Percentiles rank a stretch among this genome's conserved stretches.
These are phyloP conservation scores for Pseudonectria buxi DNA, from an alignment of 2,329 filamentous ascomycete species.

Conservation along the genomic window DNA sequence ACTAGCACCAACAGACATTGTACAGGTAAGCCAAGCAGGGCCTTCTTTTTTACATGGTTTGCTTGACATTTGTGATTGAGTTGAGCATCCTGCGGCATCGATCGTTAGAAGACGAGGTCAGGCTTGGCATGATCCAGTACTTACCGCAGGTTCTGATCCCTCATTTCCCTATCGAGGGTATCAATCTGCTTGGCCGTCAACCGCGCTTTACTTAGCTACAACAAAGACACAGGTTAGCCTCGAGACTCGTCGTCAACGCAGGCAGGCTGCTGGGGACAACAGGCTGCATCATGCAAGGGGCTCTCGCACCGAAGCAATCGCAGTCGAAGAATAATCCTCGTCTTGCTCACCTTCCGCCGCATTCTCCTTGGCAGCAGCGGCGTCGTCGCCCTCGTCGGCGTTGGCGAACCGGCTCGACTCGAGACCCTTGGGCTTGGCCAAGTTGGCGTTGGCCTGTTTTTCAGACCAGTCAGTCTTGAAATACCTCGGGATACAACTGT, in stretches of 20 bases:
- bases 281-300: constrained; percentile 39
- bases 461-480: constrained; percentile 3
- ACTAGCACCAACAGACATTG: too few relatives aligned
- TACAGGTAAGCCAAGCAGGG: not conserved
- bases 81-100: not conserved
- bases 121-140: constrained; percentile 20
- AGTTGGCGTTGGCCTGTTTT: constrained; percentile 38
- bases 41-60: not conserved
- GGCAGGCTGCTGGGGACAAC: constrained; percentile 13
- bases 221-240: constrained; percentile 13
- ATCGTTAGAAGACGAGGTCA: constrained; percentile 4
- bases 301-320: constrained; percentile 60
- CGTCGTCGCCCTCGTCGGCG: constrained; percentile 29
- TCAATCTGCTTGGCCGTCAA: constrained; percentile 43
- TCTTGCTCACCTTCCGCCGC: constrained; percentile 52
- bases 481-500: not conserved
- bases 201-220: constrained; percentile 39
- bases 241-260: not conserved
- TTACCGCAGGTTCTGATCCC: constrained; percentile 45
- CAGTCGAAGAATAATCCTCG: constrained; percentile 57
- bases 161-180: constrained; percentile 50
- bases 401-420: constrained; percentile 48
- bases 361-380: constrained; percentile 28
- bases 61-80: constrained; percentile 1
- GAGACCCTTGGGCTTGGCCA: constrained; percentile 42